phyloP scores from a whole-genome alignment of 768 basidiomycete genomes.

The Mycena epipterygia region DNA sequence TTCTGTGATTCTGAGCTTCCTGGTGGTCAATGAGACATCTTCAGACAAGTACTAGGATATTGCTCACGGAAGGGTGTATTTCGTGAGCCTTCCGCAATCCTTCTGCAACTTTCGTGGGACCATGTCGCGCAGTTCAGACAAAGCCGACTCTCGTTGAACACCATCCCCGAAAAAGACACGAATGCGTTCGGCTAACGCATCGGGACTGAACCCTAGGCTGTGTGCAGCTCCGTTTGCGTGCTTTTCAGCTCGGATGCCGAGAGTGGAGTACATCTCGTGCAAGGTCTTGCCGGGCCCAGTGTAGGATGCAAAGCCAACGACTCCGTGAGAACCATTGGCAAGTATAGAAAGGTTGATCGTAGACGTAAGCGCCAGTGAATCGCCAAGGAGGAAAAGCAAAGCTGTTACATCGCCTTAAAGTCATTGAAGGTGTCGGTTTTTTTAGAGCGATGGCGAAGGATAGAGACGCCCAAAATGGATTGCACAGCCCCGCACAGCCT shows the following conservation, averaged over 20 bases:
- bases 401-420: too few species aligned
- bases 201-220: constrained; percentile 9
- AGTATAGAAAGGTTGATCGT: too few species aligned
- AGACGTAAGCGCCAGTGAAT: too few species aligned
- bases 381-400: too few species aligned
- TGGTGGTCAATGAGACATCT: neutral
- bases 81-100: constrained; percentile 5
- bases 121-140: neutral
- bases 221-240: constrained; percentile 12
- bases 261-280: neutral
- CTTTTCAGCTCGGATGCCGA: neutral
- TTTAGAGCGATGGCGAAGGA: too few species aligned
- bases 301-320: too few species aligned
- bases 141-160: neutral
- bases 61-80: constrained; percentile 18
- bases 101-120: neutral
- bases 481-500: too few species aligned
- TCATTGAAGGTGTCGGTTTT: too few species aligned
- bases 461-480: too few species aligned
- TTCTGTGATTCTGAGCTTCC: neutral
- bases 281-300: neutral
- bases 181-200: neutral
- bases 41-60: neutral
- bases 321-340: too few species aligned
- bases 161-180: neutral